phyloP scores from a whole-genome alignment of 352 stramenopile genomes.

The Phytophthora pistaciae region DNA sequence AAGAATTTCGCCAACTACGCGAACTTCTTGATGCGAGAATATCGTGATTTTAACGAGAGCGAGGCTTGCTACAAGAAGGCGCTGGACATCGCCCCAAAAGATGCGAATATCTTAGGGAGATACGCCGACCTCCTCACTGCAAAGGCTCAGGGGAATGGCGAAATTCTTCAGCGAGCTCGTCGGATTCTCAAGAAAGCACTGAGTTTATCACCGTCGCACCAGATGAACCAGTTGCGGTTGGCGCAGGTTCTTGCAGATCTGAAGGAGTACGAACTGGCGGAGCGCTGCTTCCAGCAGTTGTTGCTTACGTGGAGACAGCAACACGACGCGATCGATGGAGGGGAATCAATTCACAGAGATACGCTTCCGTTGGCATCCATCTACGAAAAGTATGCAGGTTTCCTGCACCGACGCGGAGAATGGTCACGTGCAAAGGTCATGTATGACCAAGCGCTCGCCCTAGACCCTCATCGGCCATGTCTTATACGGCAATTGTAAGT shows the following conservation, averaged over 20 bases:
- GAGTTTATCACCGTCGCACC: conserved; percentile 19
- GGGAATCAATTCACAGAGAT: not conserved
- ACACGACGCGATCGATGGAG: not conserved
- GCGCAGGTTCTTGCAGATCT: conserved; percentile 24
- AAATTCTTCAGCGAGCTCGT: conserved; percentile 15
- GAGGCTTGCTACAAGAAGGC: conserved; percentile 43
- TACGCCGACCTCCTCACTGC: conserved; percentile 42
- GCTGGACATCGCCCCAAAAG: conserved; percentile 23
- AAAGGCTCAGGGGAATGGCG: not conserved
- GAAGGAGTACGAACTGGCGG: conserved; percentile 9
- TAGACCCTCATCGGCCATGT: conserved; percentile 18
- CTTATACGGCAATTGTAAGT: conserved; percentile 37
- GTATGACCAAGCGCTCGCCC: conserved; percentile 21
- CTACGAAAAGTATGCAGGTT: conserved; percentile 26
- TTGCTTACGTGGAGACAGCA: conserved; percentile 2
- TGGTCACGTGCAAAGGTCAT: conserved; percentile 23
- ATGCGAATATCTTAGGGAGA: conserved; percentile 36
- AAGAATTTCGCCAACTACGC: conserved; percentile 43
- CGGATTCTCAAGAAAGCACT: conserved; percentile 36
- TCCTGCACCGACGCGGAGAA: conserved; percentile 20
- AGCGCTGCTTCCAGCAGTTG: conserved; percentile 22
- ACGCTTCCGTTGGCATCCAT: conserved; percentile 3
- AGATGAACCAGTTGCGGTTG: conserved; percentile 29
- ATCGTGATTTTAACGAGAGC: conserved; percentile 29
- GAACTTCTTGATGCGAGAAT: conserved; percentile 40